These are phyloP conservation scores for Glutinoglossum americanum DNA, from an alignment of 495 filamentous ascomycete genomes.

Conservation along the genomic window DNA sequence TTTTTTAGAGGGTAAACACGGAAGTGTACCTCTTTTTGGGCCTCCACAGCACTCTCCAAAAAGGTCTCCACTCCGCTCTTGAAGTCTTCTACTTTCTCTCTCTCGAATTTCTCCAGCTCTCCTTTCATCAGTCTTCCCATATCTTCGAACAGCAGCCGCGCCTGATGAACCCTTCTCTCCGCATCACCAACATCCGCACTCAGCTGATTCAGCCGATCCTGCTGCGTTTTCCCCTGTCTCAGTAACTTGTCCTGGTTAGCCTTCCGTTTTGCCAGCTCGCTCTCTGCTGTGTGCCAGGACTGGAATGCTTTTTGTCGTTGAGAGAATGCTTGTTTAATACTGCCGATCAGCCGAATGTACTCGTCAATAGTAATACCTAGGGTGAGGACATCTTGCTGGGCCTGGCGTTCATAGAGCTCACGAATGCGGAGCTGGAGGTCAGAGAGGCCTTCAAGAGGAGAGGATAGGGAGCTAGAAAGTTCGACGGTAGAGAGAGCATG, in stretches of 20 bases:
- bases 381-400: conserved; percentile 89
- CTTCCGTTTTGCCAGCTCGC: conserved; percentile 71
- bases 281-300: conserved; percentile 74
- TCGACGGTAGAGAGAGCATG: conserved; percentile 77
- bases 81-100: conserved; percentile 97
- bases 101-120: conserved; percentile 85
- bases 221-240: conserved; percentile 79
- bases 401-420: conserved; percentile 89
- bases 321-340: conserved; percentile 73
- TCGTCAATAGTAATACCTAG: conserved; percentile 95
- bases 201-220: conserved; percentile 80
- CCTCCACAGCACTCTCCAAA: conserved; percentile 87
- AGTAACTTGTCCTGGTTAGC: conserved; percentile 75
- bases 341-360: conserved; percentile 88
- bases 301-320: conserved; percentile 92
- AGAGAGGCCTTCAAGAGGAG: conserved; percentile 70
- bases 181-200: conserved; percentile 83
- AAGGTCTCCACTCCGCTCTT: conserved; percentile 96
- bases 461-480: conserved; percentile 69
- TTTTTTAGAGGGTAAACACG: background rate
- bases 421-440: conserved; percentile 83
- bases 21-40: conserved; percentile 77
- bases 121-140: conserved; percentile 85
- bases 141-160: conserved; percentile 79
- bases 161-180: conserved; percentile 81